Evolutionary conservation across 768 basidiomycete species (phyloP), one percentile per base, ranked within the genome.

Genomic region (Leccinum boreale): DNA sequence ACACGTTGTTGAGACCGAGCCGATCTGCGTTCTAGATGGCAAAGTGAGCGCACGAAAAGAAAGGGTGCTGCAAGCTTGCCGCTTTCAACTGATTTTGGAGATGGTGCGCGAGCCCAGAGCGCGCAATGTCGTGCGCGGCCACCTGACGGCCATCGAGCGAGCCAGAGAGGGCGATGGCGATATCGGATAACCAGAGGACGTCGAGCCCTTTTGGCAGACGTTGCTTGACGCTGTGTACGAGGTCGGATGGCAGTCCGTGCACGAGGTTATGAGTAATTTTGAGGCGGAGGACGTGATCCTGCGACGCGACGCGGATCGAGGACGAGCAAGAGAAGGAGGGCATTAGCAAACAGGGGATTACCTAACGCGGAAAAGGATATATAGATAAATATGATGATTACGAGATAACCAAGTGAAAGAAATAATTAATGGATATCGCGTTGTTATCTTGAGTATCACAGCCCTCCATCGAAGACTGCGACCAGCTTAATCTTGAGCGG

Each of bases 1-100:
- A 87, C 42, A 89, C 73, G 50, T 73, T 75, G 57, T 78, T 78
- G 53, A 90, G 71, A 36, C 84, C 86, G 11, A 90, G 78, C 57
- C 78, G 77, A 42, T 65, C 61, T 19, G 82, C 74, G 68, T 91
- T 90, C 89, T 91, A 64, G 56, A 57, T 29, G 49, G 39, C 39
- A 44, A 19, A 9, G 44, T 67, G 54, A 65, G 62, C 26, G 39
- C 56, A 61, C 42, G 44, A 45, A 23, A 54, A 45, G 55, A 54
- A 35, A 51, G 26, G 28, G 39, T 14, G 15, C 6, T 52, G 8
- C 33, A 23, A 58, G 55, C 74, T 52, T 74, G 80, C 87, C 75
- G 70, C 63, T 63, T 73, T 76, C 31, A 91, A 69, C 65, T 81
- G 85, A 44, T 74, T 71, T 17, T 77, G 69, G 3, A 89, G 70